phyloP scores from a whole-genome alignment of 768 basidiomycete species.

The Neoboletus magnificus region DNA sequence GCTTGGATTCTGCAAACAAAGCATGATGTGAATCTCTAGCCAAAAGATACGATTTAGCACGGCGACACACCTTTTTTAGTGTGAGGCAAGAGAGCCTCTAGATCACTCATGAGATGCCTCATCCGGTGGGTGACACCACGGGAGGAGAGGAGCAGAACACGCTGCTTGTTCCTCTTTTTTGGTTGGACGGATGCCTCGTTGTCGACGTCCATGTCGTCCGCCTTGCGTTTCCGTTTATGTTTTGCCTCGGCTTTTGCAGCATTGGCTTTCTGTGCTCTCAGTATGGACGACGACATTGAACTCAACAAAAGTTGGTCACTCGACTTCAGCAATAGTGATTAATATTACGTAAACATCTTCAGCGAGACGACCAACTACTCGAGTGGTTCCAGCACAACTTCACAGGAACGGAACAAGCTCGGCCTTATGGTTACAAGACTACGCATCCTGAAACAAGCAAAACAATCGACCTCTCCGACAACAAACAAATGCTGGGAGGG shows the following conservation, averaged over 20 bases:
- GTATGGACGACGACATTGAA: conserved; percentile 64
- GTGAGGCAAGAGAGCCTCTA: conserved; percentile 88
- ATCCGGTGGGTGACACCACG: conserved; percentile 94
- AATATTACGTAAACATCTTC: conserved; percentile 26
- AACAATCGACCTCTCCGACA: conserved; percentile 1
- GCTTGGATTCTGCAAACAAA: conserved; percentile 74
- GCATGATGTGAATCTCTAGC: neutral
- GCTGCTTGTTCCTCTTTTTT: conserved; percentile 88
- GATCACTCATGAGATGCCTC: conserved; percentile 95
- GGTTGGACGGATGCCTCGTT: conserved; percentile 37
- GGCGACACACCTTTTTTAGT: conserved; percentile 84
- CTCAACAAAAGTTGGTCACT: neutral
- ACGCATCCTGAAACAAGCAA: conserved; percentile 3
- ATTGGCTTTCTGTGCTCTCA: conserved; percentile 61
- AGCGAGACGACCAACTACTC: neutral
- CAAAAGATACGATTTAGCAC: neutral
- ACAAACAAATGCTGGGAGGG: neutral
- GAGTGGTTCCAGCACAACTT: neutral
- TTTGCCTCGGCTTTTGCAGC: conserved; percentile 44
- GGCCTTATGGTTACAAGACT: conserved; percentile 10
- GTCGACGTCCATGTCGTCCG: conserved; percentile 59
- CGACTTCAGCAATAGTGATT: neutral
- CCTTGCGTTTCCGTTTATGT: conserved; percentile 58
- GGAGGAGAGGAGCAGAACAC: conserved; percentile 88
- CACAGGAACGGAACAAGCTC: neutral